Percentiles rank a stretch among this genome's conserved stretches.
Conservation (phyloP, 768 basidiomycete species). For the Collybia nuda region DNA sequence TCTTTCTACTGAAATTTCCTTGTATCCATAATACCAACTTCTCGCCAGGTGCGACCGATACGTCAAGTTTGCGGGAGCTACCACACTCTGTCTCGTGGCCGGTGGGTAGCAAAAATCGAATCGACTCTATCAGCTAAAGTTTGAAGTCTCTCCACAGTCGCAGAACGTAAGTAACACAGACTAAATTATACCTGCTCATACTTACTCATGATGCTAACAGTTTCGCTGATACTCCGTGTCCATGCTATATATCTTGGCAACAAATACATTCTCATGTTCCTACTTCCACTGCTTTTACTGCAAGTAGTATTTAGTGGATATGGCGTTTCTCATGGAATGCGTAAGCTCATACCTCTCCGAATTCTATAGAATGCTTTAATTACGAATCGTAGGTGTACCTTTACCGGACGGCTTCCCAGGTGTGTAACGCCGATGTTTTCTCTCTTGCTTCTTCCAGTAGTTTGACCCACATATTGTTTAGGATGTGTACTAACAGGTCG, state of each 20-base stretch:
- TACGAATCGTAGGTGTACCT: constrained; percentile 6
- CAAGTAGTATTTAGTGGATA: constrained; percentile 23
- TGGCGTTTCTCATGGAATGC: constrained; percentile 21
- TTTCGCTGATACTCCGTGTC: constrained; percentile 30
- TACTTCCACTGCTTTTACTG: constrained; percentile 19
- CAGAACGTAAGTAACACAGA: constrained; percentile 18
- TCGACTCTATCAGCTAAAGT: not conserved
- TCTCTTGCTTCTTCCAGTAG: not conserved
- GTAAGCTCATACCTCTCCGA: constrained; percentile 10
- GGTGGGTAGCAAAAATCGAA: constrained; percentile 11
- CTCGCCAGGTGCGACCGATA: constrained; percentile 20
- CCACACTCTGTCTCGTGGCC: constrained; percentile 22
- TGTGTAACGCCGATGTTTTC: constrained; percentile 18
- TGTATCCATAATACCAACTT: no score
- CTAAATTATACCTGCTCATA: not conserved
- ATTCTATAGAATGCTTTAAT: not conserved
- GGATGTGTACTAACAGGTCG: constrained; percentile 24
- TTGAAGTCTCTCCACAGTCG: constrained; percentile 9
- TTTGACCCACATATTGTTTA: constrained; percentile 1
- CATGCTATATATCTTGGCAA: constrained; percentile 26
- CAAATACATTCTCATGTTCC: constrained; percentile 11
- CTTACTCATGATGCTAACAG: constrained; percentile 9
- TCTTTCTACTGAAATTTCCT: not conserved
- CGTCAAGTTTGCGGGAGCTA: constrained; percentile 26
- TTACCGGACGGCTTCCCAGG: constrained; percentile 19